These are phyloP conservation scores for Galerina marginata DNA, from an alignment of 768 basidiomycete genomes.

Conservation along the genomic window DNA sequence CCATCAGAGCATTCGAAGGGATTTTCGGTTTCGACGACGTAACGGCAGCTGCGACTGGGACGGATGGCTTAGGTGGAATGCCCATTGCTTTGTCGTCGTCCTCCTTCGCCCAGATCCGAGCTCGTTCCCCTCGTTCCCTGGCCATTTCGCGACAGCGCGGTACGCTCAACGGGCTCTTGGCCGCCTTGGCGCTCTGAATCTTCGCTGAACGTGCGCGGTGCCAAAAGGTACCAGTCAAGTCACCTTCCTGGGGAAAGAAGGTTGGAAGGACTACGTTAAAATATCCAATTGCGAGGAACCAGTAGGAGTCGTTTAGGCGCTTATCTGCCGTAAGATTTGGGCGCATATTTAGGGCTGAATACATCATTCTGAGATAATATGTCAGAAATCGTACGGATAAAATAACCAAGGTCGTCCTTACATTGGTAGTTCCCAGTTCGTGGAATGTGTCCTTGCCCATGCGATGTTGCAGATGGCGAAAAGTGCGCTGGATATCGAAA, in stretches of 20 bases:
- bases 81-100: constrained; percentile 68
- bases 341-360: constrained; percentile 83
- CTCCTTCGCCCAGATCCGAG: constrained; percentile 73
- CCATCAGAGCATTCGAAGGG: constrained; percentile 71
- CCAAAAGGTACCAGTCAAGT: constrained; percentile 65
- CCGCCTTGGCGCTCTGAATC: constrained; percentile 66
- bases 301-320: constrained; percentile 65
- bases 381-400: not conserved
- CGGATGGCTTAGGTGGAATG: constrained; percentile 37
- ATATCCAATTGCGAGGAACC: constrained; percentile 82
- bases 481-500: constrained; percentile 76
- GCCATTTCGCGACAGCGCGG: constrained; percentile 72
- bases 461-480: constrained; percentile 81
- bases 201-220: constrained; percentile 73
- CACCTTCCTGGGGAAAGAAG: constrained; percentile 59
- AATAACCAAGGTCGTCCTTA: constrained; percentile 30
- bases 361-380: constrained; percentile 65
- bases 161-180: constrained; percentile 65
- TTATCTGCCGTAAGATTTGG: constrained; percentile 55
- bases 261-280: constrained; percentile 82
- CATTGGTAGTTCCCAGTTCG: constrained; percentile 56
- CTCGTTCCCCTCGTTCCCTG: constrained; percentile 59
- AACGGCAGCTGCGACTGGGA: constrained; percentile 16
- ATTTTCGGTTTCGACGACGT: constrained; percentile 36
- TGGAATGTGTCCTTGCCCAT: constrained; percentile 60